These are phyloP conservation scores for Bipolaris victoriae DNA, from an alignment of 2,329 filamentous ascomycete species.

Conservation along the genomic window DNA sequence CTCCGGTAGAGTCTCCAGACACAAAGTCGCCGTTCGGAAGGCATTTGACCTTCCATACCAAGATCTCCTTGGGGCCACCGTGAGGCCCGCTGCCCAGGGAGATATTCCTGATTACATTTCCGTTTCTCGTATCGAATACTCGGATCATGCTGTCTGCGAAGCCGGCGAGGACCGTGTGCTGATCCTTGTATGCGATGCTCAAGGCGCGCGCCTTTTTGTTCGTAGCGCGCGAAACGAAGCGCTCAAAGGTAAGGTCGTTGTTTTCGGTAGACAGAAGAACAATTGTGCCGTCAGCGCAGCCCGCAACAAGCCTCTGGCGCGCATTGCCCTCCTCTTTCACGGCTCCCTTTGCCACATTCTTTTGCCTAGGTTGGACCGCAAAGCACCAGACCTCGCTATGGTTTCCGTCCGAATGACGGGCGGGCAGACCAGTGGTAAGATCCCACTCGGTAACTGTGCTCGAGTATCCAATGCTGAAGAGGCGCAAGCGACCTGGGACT, in stretches of 20 bases:
- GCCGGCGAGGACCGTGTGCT: conserved; percentile 81
- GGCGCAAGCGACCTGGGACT: conserved; percentile 73
- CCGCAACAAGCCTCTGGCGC: conserved; percentile 73
- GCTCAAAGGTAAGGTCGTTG: conserved; percentile 79
- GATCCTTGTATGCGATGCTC: conserved; percentile 87
- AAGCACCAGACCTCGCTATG: conserved; percentile 98
- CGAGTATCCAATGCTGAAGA: conserved; percentile 97
- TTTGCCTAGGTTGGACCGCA: conserved; percentile 75
- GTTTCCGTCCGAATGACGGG: conserved; percentile 85
- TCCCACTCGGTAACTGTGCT: conserved; percentile 96
- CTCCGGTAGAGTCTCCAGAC: conserved; percentile 92
- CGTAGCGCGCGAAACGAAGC: conserved; percentile 74
- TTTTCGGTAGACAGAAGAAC: conserved; percentile 87
- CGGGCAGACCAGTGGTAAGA: conserved; percentile 75
- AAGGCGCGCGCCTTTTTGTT: conserved; percentile 88
- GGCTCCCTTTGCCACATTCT: conserved; percentile 31
- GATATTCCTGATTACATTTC: conserved; percentile 78
- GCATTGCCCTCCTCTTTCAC: conserved; percentile 29
- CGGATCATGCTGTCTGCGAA: conserved; percentile 97
- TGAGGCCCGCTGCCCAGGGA: conserved; percentile 79
- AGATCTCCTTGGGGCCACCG: conserved; percentile 80
- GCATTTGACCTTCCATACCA: conserved; percentile 93
- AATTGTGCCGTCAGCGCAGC: conserved; percentile 89
- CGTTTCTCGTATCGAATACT: conserved; percentile 83
- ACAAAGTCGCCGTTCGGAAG: conserved; percentile 88